Conservation (phyloP, 106 monocot species). For the Dioscorea dumetorum region DNA sequence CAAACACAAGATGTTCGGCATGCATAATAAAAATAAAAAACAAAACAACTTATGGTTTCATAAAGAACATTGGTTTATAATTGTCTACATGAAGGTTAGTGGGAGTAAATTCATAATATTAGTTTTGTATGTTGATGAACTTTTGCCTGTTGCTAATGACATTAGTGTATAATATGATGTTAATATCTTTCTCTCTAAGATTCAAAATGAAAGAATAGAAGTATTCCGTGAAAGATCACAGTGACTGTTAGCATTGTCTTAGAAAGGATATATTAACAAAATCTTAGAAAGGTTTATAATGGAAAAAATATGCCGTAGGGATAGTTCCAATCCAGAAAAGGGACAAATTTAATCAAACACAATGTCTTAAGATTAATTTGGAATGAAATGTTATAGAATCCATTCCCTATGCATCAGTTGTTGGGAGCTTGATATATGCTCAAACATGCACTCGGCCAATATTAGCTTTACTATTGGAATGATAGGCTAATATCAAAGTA, state of each 20-base stretch:
- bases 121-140: neutral
- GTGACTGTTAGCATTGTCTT: neutral
- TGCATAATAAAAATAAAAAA: too few species aligned
- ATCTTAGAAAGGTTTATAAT: neutral
- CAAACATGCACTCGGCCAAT: neutral
- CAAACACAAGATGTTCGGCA: too few species aligned
- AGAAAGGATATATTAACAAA: neutral
- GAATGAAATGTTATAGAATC: neutral
- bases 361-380: neutral
- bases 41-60: slow-evolving; percentile 1
- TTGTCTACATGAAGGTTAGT: neutral
- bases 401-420: neutral
- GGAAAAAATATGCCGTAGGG: neutral
- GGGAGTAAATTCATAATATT: slow-evolving; percentile 1
- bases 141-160: neutral
- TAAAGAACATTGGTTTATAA: neutral
- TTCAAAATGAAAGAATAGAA: slow-evolving; percentile 2
- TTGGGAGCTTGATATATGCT: neutral
- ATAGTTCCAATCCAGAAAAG: neutral
- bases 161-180: too few species aligned
- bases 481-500: neutral
- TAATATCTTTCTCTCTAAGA: neutral
- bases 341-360: neutral
- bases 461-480: neutral
- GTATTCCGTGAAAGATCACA: neutral